These are phyloP conservation scores for Gossypium thurberi DNA, from an alignment of 345 rosid genomes.

Conservation along the genomic window DNA sequence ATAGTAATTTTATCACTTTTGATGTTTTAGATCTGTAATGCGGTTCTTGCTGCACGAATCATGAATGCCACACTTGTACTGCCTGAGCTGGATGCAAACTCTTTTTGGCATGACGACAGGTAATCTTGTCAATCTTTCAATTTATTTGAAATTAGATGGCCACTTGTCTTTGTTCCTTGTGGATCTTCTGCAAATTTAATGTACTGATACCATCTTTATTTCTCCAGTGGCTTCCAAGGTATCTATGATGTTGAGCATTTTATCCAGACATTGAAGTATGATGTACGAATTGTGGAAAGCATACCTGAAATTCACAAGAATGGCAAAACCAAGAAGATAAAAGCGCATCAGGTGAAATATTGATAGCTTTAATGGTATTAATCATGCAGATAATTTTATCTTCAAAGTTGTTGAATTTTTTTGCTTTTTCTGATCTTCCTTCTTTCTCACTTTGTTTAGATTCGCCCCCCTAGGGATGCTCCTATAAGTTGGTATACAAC, in stretches of 20 bases:
- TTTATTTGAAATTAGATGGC: background rate
- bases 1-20: conserved; percentile 9
- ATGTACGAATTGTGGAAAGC: conserved; percentile 80
- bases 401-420: background rate
- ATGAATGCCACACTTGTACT: conserved; percentile 98
- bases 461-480: conserved; percentile 95
- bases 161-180: background rate
- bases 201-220: background rate
- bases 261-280: conserved; percentile 72
- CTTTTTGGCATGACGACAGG: conserved; percentile 99
- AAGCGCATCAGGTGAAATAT: conserved; percentile 68
- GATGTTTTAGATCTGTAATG: conserved; percentile 80
- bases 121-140: conserved; percentile 20
- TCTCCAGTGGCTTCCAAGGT: conserved; percentile 88
- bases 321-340: conserved; percentile 85
- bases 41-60: conserved; percentile 98
- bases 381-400: background rate
- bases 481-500: conserved; percentile 82
- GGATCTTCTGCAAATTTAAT: background rate
- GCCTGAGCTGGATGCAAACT: conserved; percentile 96
- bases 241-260: conserved; percentile 93
- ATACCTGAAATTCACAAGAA: conserved; percentile 80
- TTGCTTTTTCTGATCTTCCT: background rate
- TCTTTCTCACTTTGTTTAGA: conserved; percentile 29
- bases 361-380: background rate